Percentiles rank a stretch among this genome's conserved stretches.
These are phyloP conservation scores for Candida nemodendra DNA, from an alignment of 805 yeast species.

Conservation along the genomic window DNA sequence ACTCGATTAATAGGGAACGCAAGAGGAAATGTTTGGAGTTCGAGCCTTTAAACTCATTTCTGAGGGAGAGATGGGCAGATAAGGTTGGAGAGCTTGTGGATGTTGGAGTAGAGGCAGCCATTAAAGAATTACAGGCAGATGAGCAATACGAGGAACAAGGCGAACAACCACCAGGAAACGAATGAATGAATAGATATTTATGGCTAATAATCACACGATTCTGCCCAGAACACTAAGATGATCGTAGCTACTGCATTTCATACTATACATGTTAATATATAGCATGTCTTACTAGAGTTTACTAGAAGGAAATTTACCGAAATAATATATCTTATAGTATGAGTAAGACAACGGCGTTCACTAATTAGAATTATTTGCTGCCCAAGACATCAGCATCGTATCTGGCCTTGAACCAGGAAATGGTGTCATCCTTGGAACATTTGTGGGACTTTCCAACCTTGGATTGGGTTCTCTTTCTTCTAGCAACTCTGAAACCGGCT, in stretches of 20 bases:
- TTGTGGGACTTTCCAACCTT: conserved; percentile 90
- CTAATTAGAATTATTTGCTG: conserved; percentile 52
- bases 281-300: too few species aligned
- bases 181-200: too few species aligned
- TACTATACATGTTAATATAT: too few species aligned
- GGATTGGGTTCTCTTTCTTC: conserved; percentile 94
- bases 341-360: background rate
- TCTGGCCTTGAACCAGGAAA: conserved; percentile 98
- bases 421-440: conserved; percentile 90
- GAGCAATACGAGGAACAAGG: background rate
- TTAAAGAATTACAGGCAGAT: conserved; percentile 16
- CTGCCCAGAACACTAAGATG: too few species aligned
- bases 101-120: conserved; percentile 36
- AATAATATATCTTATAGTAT: too few species aligned
- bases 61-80: conserved; percentile 51
- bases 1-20: conserved; percentile 42
- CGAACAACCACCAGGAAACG: conserved; percentile 1
- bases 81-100: conserved; percentile 41
- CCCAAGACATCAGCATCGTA: conserved; percentile 97
- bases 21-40: conserved; percentile 42
- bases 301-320: too few species aligned
- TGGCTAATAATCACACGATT: too few species aligned
- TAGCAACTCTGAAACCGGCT: conserved; percentile 98
- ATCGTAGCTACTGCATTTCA: too few species aligned
- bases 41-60: conserved; percentile 43